These are phyloP conservation scores for Amniculicola lignicola DNA, from an alignment of 495 filamentous ascomycete species.

Conservation along the genomic window DNA sequence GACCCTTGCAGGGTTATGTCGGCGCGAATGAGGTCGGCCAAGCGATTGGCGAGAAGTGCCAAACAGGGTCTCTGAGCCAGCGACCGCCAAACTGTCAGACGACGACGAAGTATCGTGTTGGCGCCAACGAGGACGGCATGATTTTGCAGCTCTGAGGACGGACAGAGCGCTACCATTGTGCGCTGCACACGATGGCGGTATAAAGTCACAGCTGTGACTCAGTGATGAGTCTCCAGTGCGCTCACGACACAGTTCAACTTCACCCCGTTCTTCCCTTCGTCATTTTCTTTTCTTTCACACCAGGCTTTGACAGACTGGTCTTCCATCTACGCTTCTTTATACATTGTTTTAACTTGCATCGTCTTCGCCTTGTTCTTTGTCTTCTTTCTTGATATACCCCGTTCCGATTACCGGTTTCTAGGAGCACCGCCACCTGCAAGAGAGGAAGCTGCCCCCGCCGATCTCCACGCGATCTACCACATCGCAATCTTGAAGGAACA, in stretches of 20 bases:
- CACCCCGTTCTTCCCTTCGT: neutral
- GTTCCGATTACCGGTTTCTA: too few relatives aligned
- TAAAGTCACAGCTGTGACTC: too few relatives aligned
- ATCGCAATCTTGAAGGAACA: too few relatives aligned
- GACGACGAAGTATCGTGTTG: slow-evolving; percentile 13
- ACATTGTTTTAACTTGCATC: neutral
- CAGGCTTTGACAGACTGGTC: slow-evolving; percentile 19
- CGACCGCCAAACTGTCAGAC: neutral
- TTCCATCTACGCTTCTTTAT: slow-evolving; percentile 11
- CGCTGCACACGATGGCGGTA: neutral
- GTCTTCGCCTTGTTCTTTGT: slow-evolving; percentile 1
- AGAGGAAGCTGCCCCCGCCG: too few relatives aligned
- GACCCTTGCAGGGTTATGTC: slow-evolving; percentile 2
- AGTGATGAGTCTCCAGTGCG: neutral
- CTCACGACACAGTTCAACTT: neutral
- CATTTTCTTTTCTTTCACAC: slow-evolving; percentile 12
- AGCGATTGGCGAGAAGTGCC: slow-evolving; percentile 20
- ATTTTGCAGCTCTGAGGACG: neutral
- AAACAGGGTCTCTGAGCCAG: slow-evolving; percentile 4
- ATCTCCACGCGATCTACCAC: too few relatives aligned
- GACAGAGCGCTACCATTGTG: neutral
- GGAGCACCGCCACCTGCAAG: too few relatives aligned
- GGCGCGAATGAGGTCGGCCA: slow-evolving; percentile 18
- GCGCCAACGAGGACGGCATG: slow-evolving; percentile 10
- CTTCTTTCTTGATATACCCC: too few relatives aligned